These are phyloP conservation scores for Tricholoma saponaceum DNA, from an alignment of 768 basidiomycete species.

Conservation along the genomic window DNA sequence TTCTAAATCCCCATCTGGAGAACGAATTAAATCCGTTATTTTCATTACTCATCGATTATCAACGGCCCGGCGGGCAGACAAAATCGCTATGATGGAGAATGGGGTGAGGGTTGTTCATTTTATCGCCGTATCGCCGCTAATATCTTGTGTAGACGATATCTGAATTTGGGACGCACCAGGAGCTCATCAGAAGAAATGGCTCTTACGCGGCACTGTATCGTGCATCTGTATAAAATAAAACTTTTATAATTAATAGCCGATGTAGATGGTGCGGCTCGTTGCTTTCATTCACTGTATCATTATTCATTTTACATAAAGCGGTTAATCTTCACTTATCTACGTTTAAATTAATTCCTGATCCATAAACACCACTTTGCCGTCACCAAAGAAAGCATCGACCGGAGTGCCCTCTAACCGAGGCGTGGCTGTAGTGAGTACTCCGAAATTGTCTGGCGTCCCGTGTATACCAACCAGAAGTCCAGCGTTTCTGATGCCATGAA, in stretches of 20 bases:
- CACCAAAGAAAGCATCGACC: constrained; percentile 66
- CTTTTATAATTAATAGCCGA: neutral
- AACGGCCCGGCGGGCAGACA: constrained; percentile 79
- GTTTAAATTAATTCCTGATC: constrained; percentile 47
- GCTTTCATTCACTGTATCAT: constrained; percentile 5
- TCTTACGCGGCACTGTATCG: constrained; percentile 67
- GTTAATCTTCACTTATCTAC: constrained; percentile 1
- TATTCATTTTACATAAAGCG: constrained; percentile 5
- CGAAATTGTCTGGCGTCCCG: constrained; percentile 49
- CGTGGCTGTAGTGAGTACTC: constrained; percentile 24
- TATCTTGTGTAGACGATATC: constrained; percentile 50
- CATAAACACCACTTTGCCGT: constrained; percentile 63
- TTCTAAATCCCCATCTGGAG: constrained; percentile 53
- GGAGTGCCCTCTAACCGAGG: constrained; percentile 41
- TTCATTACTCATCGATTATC: constrained; percentile 84
- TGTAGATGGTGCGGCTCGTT: constrained; percentile 1
- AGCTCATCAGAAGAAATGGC: constrained; percentile 55
- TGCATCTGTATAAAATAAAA: constrained; percentile 50
- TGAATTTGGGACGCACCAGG: constrained; percentile 73
- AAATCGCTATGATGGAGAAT: constrained; percentile 82
- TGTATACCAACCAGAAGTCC: constrained; percentile 86
- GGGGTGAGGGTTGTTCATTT: constrained; percentile 39
- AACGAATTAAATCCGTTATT: constrained; percentile 65
- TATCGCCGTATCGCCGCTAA: constrained; percentile 4
- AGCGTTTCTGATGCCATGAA: constrained; percentile 83